Evolutionary conservation across 1,284 basidiomycete genomes (phyloP).

Genomic region (Sparassis latifolia): DNA sequence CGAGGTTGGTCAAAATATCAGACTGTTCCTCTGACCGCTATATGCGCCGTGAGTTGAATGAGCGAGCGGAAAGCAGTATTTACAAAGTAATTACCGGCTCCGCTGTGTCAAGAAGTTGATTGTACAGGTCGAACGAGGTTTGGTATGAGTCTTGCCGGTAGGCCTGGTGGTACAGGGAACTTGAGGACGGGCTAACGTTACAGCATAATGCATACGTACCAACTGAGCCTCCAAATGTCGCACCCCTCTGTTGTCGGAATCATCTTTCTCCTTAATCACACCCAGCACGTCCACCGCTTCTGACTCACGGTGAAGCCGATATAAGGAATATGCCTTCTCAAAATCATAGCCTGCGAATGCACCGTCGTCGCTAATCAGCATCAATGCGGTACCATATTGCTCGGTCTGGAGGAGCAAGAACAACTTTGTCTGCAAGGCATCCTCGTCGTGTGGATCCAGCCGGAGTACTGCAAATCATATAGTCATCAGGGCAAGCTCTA

Average conservation of each 20-base stretch:
- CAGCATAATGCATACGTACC: conserved; percentile 37
- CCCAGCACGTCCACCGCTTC: conserved; percentile 56
- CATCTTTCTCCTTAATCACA: conserved; percentile 38
- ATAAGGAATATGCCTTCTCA: conserved; percentile 76
- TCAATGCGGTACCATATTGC: conserved; percentile 57
- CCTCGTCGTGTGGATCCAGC: conserved; percentile 57
- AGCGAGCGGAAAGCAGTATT: conserved; percentile 1
- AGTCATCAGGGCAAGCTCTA: too few species aligned
- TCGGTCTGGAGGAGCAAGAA: conserved; percentile 83
- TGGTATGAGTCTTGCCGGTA: conserved; percentile 77
- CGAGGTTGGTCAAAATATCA: conserved; percentile 79
- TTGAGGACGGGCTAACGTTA: neutral
- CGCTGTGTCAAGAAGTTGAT: conserved; percentile 68
- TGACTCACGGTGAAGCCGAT: conserved; percentile 67
- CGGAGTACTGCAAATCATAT: conserved; percentile 49
- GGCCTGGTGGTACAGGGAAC: conserved; percentile 8
- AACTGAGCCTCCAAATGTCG: conserved; percentile 81
- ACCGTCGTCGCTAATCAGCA: conserved; percentile 36
- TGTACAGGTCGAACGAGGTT: conserved; percentile 68
- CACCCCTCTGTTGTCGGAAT: conserved; percentile 53
- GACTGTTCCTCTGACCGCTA: conserved; percentile 82
- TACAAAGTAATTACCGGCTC: conserved; percentile 48
- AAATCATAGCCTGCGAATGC: conserved; percentile 39
- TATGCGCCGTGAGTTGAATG: neutral
- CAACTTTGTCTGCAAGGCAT: conserved; percentile 75